Percentiles rank a stretch among this genome's conserved stretches.
Conservation (phyloP, 2,329 filamentous ascomycete genomes). For the Fusarium sp. region DNA sequence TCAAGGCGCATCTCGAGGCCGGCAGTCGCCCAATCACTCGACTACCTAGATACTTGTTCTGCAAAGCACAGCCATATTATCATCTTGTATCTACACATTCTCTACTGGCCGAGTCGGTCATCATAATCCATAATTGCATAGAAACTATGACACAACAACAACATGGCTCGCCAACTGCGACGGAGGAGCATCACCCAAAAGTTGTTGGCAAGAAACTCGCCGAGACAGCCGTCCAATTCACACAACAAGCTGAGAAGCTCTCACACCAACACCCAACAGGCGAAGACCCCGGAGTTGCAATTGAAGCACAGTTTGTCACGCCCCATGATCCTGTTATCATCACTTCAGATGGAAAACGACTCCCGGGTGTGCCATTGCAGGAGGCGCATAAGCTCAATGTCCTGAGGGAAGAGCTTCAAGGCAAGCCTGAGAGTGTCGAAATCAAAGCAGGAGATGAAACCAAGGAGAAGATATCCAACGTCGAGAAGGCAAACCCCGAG, state of each 20-base stretch:
- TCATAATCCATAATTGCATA: neutral
- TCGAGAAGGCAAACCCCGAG: conserved; percentile 46
- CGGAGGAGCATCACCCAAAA: conserved; percentile 15
- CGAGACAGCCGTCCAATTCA: conserved; percentile 64
- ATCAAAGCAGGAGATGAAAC: conserved; percentile 41
- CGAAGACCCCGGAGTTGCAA: conserved; percentile 57
- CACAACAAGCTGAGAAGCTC: conserved; percentile 69
- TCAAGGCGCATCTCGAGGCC: neutral
- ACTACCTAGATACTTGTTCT: neutral
- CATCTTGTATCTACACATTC: neutral
- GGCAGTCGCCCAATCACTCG: neutral
- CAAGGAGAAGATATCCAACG: conserved; percentile 43
- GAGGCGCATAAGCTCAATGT: conserved; percentile 78
- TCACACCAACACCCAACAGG: conserved; percentile 53
- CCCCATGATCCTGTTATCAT: conserved; percentile 77
- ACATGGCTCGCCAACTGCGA: conserved; percentile 13
- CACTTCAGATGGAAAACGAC: conserved; percentile 71
- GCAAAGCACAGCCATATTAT: neutral
- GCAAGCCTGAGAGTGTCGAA: conserved; percentile 42
- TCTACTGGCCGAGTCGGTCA: neutral
- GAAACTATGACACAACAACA: conserved; percentile 28
- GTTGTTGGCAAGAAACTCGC: conserved; percentile 43
- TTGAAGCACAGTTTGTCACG: conserved; percentile 73
- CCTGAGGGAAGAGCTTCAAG: conserved; percentile 62
- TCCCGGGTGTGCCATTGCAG: conserved; percentile 75